phyloP scores from a whole-genome alignment of 306 rosid genomes.

The Malus fusca region DNA sequence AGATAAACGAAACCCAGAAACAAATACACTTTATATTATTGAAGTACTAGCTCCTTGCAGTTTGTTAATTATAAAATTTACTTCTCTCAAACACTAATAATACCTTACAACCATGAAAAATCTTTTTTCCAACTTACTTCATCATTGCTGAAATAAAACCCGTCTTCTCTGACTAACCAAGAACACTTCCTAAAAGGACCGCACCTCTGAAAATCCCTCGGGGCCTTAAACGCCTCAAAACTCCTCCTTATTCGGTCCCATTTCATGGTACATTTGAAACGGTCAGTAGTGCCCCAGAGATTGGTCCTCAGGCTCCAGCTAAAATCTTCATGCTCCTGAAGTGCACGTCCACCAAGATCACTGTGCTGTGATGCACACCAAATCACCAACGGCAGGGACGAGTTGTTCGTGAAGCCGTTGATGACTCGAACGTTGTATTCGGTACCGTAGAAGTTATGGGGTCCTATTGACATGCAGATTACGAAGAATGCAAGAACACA shows the following conservation, averaged over 20 bases:
- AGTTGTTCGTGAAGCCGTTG: conserved; percentile 69
- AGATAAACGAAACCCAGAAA: not conserved
- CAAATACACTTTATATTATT: not conserved
- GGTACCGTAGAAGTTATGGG: conserved; percentile 20
- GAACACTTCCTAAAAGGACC: conserved; percentile 41
- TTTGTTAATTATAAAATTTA: not conserved
- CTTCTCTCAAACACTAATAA: not conserved
- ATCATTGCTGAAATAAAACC: conserved; percentile 77
- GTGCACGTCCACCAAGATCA: conserved; percentile 75
- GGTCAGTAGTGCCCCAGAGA: conserved; percentile 38
- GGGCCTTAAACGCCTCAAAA: conserved; percentile 66
- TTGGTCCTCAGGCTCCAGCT: conserved; percentile 52
- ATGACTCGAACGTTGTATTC: conserved; percentile 55
- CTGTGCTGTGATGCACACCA: conserved; percentile 64
- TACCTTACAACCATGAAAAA: conserved; percentile 47
- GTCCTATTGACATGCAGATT: conserved; percentile 18
- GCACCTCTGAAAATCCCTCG: conserved; percentile 59
- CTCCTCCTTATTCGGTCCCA: conserved; percentile 55
- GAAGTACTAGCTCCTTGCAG: not conserved
- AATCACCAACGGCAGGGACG: conserved; percentile 66
- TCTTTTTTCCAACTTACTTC: conserved; percentile 66
- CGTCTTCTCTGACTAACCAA: conserved; percentile 67
- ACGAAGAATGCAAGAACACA: conserved; percentile 21
- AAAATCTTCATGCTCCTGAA: conserved; percentile 78
- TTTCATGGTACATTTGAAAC: conserved; percentile 70